Evolutionary conservation across 208 protist genomes (phyloP), one percentile per base, ranked within the genome.

Genomic region (Trypanosoma theileri): DNA sequence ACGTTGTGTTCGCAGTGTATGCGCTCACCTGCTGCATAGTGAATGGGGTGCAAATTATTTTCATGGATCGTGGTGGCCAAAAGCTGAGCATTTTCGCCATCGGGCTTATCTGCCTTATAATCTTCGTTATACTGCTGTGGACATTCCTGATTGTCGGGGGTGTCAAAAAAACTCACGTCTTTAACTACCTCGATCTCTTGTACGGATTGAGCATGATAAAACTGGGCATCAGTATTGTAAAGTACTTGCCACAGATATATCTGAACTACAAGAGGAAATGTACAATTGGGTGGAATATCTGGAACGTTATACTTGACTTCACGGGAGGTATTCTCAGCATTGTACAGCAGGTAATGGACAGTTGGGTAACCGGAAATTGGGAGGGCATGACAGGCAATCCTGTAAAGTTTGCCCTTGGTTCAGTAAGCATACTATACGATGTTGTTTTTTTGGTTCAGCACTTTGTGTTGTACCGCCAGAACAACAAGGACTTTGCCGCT

Each of bases 231-330:
- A 84, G 79, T 21, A 46, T 86, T 28, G 64, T 84, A 31, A 89
- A 92, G 63, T 93, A 91, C 59, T 51, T 89, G 13, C 88, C 88
- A 9, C 88, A 90, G 77, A 67, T 84, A 19, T 90, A 80, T 22
- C 48, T 88, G 17, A 90, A 90, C 54, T 88, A 68, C 62, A 62
- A 71, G 48, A 71, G 84, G 19, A 88, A 91, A 60, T 24, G 53
- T 13, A 92, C 84, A 14, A 65, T 75, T 24, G 88, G 88, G 19
- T 89, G 83, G 88, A 81, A 65, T 55, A 91, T 91, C 31, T 65
- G 73, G 55, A 92, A 91, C 52, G 60, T 87, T 41, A 28, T 94
- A 19, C 71, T 91, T 13, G 85, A 94, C 66, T 85, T 88, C 59
- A 77, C 73, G 16, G 85, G 88, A 6, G 88, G 85, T 1, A 17